phyloP scores from a whole-genome alignment of 371 early-diverging fungal genomes.

The Syncephalastrum contaminatum region DNA sequence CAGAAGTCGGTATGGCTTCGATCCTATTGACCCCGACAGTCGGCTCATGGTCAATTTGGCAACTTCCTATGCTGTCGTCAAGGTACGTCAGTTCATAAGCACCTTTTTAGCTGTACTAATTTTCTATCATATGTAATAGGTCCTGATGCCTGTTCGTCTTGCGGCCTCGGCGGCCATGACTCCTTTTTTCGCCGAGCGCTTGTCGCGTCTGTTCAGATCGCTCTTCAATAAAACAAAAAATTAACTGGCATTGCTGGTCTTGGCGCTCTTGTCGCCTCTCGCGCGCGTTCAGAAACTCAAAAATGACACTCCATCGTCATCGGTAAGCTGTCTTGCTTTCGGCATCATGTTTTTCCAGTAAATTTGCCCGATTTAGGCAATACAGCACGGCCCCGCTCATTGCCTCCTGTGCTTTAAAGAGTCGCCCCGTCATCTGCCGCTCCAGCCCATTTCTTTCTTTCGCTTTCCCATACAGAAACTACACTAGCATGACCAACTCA shows the following conservation, averaged over 20 bases:
- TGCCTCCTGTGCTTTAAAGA: neutral
- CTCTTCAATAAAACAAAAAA: too few relatives aligned
- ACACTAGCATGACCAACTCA: slow-evolving; percentile 10
- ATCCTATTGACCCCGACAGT: slow-evolving; percentile 43
- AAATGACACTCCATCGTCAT: too few relatives aligned
- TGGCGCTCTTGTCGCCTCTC: too few relatives aligned
- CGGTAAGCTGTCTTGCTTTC: too few relatives aligned
- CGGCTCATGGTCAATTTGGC: slow-evolving; percentile 73
- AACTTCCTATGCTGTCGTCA: slow-evolving; percentile 81
- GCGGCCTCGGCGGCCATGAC: slow-evolving; percentile 67
- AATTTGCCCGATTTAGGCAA: slow-evolving; percentile 9
- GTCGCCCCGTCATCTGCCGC: slow-evolving; percentile 3
- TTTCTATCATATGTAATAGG: slow-evolving; percentile 21
- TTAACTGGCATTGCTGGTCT: too few relatives aligned
- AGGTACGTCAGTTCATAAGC: slow-evolving; percentile 37
- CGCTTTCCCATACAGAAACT: slow-evolving; percentile 5
- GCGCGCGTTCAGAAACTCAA: too few relatives aligned
- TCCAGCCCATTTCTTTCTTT: slow-evolving; percentile 4
- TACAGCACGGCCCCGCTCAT: slow-evolving; percentile 1
- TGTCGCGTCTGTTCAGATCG: slow-evolving; percentile 2
- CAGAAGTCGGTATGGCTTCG: slow-evolving; percentile 57
- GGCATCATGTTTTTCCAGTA: too few relatives aligned
- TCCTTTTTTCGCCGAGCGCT: slow-evolving; percentile 62
- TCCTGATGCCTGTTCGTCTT: slow-evolving; percentile 66
- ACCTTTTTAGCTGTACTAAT: too few relatives aligned